Conservation (phyloP, 1,284 basidiomycete species). For the Porphyrellus sp. region DNA sequence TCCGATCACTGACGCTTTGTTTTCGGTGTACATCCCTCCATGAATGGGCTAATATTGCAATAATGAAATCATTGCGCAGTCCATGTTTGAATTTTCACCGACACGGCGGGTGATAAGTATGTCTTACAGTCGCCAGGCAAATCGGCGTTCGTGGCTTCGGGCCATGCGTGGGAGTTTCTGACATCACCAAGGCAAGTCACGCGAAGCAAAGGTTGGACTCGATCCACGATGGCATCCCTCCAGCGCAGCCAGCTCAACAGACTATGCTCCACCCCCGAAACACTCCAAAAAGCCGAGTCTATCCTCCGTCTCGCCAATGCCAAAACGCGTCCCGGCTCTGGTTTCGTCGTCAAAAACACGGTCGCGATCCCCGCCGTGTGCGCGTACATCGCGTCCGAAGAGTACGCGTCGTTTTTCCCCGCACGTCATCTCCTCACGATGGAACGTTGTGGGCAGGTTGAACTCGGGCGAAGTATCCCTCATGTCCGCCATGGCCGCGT, state of each 20-base stretch:
- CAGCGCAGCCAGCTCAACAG: constrained; percentile 19
- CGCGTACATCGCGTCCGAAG: constrained; percentile 33
- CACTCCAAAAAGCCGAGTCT: constrained; percentile 20
- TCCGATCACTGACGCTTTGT: no score
- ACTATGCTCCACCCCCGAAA: constrained; percentile 25
- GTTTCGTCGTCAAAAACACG: constrained; percentile 25
- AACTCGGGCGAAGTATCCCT: constrained; percentile 30
- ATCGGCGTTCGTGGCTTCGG: no score
- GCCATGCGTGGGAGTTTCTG: no score
- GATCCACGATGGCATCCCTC: constrained; percentile 22
- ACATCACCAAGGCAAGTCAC: neutral
- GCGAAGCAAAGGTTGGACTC: no score
- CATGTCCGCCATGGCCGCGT: constrained; percentile 23
- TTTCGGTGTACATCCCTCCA: no score
- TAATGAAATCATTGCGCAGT: no score
- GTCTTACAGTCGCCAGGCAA: no score
- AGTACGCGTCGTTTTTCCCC: constrained; percentile 17
- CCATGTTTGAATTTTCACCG: no score
- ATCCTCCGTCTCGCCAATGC: constrained; percentile 25
- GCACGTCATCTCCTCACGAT: neutral
- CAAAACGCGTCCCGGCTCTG: constrained; percentile 30
- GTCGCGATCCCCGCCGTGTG: constrained; percentile 28
- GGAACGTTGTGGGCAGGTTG: constrained; percentile 12
- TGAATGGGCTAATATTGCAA: no score
- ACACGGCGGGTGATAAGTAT: no score